Base-by-base conservation (phyloP, 164 flowering plant species). In the Chimonanthus salicifolius region DNA sequence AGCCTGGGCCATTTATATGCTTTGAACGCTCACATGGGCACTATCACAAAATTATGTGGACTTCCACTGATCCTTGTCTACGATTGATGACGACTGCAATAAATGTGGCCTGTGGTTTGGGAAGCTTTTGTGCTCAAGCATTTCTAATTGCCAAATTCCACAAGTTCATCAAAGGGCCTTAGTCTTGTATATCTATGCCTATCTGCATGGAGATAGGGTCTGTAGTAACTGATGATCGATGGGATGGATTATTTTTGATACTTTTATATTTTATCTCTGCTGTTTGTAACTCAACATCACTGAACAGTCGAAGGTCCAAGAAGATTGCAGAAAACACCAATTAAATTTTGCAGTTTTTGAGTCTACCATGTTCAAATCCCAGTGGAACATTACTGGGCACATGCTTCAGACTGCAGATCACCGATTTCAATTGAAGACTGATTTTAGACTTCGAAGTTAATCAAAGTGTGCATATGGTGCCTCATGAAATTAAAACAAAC, bases 341-440 rank as follows among this genome's bases (percentile, higher is more conserved):
- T 10, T 66, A 66, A 46, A 45, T 33, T 49, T 70, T 76, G 76
- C 65, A 73, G 74, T 65, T 73, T 69, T 33, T 64, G 74, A 49
- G 76, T 71, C 64, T 5, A 2, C 69, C 46, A 54, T 49, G 21
- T n/a, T 72, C 74, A 72, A 73, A 73, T 51, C 47, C 73, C 68
- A 16, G 74, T 44, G 71, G 74, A 72, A 58, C 47, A 58, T 76
- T 75, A 75, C 64, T 69, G 73, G 78, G 74, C 72, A 68, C 69
- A 45, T n/a, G 45, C 49, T 66, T 43, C 47, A 44, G 45, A 44
- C 49, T 66, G 49, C 48, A 7, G 47, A 18, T 66, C 5, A 45
- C 48, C 21, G 33, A 68, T 68, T 68, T 68, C 33, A 7, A 48
- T 68, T 68, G 70, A 7, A 48, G 54, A 68, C 48, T 47, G 47